Evolutionary conservation across 352 stramenopile genomes (phyloP), one percentile per base, ranked within the genome.

Genomic region (Phytophthora palmivora): DNA sequence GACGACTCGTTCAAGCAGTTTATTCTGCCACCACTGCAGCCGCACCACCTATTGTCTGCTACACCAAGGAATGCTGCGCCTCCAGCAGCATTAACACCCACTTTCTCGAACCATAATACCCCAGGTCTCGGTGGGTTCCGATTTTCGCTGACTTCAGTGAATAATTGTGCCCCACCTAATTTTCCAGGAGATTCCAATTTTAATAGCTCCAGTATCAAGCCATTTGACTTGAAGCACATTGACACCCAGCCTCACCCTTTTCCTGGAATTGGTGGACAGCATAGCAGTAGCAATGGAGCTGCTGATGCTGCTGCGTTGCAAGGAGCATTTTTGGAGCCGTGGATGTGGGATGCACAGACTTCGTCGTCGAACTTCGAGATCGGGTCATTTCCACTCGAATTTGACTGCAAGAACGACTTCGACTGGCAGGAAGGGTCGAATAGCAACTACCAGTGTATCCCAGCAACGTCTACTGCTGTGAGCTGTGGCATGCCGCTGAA

Each of bases 301-400:
- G 58, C 52, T 19, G 78, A 79, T 44, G 67, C 70, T 18, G 72
- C 70, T 32, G 73, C 67, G 34, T 41, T 83, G 44, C 76, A 75
- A 16, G 63, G 75, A 15, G 63, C 77, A 6, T 85, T 88, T 63
- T 60, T 90, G 47, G 82, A 91, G 60, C 75, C 82, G 4, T 91
- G 82, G 82, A 71, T 78, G 33, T 85, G 78, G 82, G 73, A 86
- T 61, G 69, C 73, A 6, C 81, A 87, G 52, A 48, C 71, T 36
- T 70, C 51, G 9, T 58, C 74, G 42, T 63, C 77, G 16, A 75
- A 48, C 22, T 69, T 89, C n/a, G 76, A 89, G 36, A 37, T 83
- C 6, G 60, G 59, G 18, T 61, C 66, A 9, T 79, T 82, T 26
- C 66, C 76, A 6, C 58, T 87, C 28, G 79, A 87, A n/a, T 48